Conservation (phyloP, 441 rosid genomes). For the Populus hybrid region DNA sequence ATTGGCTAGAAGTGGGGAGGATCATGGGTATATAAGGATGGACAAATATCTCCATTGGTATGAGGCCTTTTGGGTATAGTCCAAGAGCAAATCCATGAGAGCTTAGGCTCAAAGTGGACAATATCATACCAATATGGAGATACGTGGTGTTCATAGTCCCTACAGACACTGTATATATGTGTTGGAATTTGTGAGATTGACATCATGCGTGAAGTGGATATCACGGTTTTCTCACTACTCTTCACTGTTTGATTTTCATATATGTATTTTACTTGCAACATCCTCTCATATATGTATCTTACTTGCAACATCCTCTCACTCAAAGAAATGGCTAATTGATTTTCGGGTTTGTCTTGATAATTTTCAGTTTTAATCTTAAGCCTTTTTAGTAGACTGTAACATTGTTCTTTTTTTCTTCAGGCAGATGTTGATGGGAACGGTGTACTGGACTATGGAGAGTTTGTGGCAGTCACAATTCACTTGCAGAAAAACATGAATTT, state of each 20-base stretch:
- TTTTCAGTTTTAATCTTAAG: conserved; percentile 2
- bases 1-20: too few relatives aligned
- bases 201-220: background rate
- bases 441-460: too few relatives aligned
- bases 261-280: background rate
- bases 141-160: too few relatives aligned
- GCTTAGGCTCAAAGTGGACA: too few relatives aligned
- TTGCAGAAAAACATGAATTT: too few relatives aligned
- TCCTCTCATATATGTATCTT: background rate
- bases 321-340: background rate
- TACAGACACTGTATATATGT: background rate
- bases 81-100: too few relatives aligned
- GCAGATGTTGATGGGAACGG: too few relatives aligned
- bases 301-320: background rate
- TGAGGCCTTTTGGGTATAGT: too few relatives aligned
- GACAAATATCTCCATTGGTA: too few relatives aligned
- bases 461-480: too few relatives aligned
- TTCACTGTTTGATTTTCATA: background rate
- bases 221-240: background rate
- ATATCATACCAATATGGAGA: too few relatives aligned
- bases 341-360: background rate
- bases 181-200: background rate
- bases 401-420: background rate
- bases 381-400: conserved; percentile 2
- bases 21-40: too few relatives aligned